These are phyloP conservation scores for Prunus davidiana DNA, from an alignment of 306 rosid species.

Conservation along the genomic window DNA sequence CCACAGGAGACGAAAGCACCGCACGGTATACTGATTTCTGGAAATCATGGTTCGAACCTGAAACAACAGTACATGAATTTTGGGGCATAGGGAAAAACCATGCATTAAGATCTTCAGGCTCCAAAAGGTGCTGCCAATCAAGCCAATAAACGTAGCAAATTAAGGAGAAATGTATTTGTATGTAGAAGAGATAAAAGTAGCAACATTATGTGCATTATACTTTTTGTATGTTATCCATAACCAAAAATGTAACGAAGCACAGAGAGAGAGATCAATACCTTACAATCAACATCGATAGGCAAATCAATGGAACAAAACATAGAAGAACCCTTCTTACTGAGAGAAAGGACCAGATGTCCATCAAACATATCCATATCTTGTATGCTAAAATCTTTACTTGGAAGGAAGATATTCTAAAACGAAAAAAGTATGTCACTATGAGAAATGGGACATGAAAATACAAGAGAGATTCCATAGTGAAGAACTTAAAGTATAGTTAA, in stretches of 20 bases:
- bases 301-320: slow-evolving; percentile 66
- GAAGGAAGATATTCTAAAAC: slow-evolving; percentile 65
- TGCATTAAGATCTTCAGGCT: slow-evolving; percentile 55
- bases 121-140: slow-evolving; percentile 48
- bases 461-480: background rate
- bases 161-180: slow-evolving; percentile 17
- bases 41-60: slow-evolving; percentile 95
- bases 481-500: background rate
- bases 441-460: slow-evolving; percentile 14
- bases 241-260: background rate
- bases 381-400: slow-evolving; percentile 52
- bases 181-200: slow-evolving; percentile 2
- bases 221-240: background rate
- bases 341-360: slow-evolving; percentile 79
- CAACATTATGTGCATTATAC: background rate
- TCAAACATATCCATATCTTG: slow-evolving; percentile 83
- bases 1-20: slow-evolving; percentile 96
- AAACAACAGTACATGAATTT: slow-evolving; percentile 55
- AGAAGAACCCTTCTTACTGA: slow-evolving; percentile 64
- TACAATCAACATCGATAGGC: slow-evolving; percentile 45
- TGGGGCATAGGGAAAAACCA: slow-evolving; percentile 95
- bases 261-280: slow-evolving; percentile 46
- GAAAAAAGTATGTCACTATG: slow-evolving; percentile 18
- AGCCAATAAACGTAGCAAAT: slow-evolving; percentile 24
- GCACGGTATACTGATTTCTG: slow-evolving; percentile 56